Percentiles rank a stretch among this genome's conserved stretches.
Evolutionary conservation across 148 eudicot species (phyloP).

Genomic region (Amaranthus hypochondriacus): DNA sequence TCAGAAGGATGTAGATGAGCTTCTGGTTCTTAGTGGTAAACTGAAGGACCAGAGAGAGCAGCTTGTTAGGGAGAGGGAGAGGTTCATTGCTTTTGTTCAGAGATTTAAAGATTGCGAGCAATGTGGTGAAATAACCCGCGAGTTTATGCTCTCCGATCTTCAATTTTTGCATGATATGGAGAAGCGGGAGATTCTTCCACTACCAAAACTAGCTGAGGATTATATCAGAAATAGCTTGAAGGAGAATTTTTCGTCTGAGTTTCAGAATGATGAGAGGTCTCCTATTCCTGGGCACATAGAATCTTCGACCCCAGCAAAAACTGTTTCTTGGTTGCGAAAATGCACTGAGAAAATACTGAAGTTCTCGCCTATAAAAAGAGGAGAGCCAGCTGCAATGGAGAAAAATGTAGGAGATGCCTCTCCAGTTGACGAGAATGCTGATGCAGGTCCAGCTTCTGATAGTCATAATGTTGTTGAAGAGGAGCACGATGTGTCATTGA

Average conservation of each 20-base stretch:
- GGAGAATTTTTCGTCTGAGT: slow-evolving; percentile 29
- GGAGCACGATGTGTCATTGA: slow-evolving; percentile 37
- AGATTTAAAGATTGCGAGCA: slow-evolving; percentile 56
- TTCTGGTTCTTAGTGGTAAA: slow-evolving; percentile 65
- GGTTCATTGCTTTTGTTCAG: slow-evolving; percentile 72
- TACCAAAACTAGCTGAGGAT: slow-evolving; percentile 61
- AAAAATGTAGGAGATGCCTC: slow-evolving; percentile 28
- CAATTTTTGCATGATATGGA: slow-evolving; percentile 47
- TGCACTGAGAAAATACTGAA: slow-evolving; percentile 71
- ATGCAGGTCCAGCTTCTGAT: slow-evolving; percentile 31
- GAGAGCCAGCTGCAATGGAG: slow-evolving; percentile 34
- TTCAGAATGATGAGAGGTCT: slow-evolving; percentile 35
- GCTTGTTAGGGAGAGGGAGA: slow-evolving; percentile 74
- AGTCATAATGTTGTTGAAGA: slow-evolving; percentile 38
- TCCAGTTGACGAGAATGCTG: slow-evolving; percentile 22
- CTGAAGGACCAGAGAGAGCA: slow-evolving; percentile 85
- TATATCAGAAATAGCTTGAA: slow-evolving; percentile 46
- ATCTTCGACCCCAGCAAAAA: slow-evolving; percentile 56
- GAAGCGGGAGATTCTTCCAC: slow-evolving; percentile 45
- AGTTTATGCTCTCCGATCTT: slow-evolving; percentile 71
- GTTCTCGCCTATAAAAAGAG: slow-evolving; percentile 69
- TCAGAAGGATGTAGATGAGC: slow-evolving; percentile 78
- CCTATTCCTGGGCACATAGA: slow-evolving; percentile 32
- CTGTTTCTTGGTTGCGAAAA: slow-evolving; percentile 78
- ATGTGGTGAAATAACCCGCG: slow-evolving; percentile 68